A percentile compares a stretch with the other conserved stretches of the same genome.
phyloP scores from a whole-genome alignment of 768 basidiomycete species.

The Rhizopogon sp. region DNA sequence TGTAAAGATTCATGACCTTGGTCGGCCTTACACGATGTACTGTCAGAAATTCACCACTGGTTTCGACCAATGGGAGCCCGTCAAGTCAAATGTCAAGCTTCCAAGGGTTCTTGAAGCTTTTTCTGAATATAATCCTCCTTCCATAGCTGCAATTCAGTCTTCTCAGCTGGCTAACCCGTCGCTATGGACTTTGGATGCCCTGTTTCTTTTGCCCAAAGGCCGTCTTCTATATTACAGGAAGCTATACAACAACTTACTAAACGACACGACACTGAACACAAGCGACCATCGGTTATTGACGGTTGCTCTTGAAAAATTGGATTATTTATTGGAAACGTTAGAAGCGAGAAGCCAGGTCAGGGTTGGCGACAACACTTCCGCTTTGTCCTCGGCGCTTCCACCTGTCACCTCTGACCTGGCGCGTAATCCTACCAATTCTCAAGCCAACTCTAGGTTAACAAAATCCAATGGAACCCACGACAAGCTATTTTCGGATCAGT shows the following conservation, averaged over 20 bases:
- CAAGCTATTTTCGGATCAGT: slow-evolving; percentile 16
- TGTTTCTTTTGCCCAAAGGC: slow-evolving; percentile 82
- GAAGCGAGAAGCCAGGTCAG: slow-evolving; percentile 50
- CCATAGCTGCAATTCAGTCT: slow-evolving; percentile 33
- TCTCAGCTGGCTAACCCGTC: slow-evolving; percentile 31
- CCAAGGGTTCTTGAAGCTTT: slow-evolving; percentile 62
- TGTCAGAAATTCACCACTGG: slow-evolving; percentile 64
- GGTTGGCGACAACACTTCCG: slow-evolving; percentile 7
- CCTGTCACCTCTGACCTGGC: not conserved
- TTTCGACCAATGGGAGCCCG: slow-evolving; percentile 82
- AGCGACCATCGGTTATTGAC: slow-evolving; percentile 82
- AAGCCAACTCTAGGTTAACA: not conserved
- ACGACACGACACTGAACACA: slow-evolving; percentile 79
- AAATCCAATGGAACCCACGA: slow-evolving; percentile 1
- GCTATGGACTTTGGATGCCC: slow-evolving; percentile 78
- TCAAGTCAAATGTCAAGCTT: slow-evolving; percentile 72
- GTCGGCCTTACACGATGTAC: slow-evolving; percentile 81
- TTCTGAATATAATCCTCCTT: slow-evolving; percentile 59
- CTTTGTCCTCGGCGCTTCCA: not conserved
- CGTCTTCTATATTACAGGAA: slow-evolving; percentile 91
- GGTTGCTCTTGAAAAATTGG: slow-evolving; percentile 77
- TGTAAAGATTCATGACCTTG: slow-evolving; percentile 83
- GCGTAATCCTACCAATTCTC: not conserved
- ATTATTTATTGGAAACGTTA: slow-evolving; percentile 61
- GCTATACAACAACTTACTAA: slow-evolving; percentile 79